Percentiles rank a stretch among this genome's conserved stretches.
Conservation (phyloP, 1,284 basidiomycete species). For the Microbotryomycetes sp. region DNA sequence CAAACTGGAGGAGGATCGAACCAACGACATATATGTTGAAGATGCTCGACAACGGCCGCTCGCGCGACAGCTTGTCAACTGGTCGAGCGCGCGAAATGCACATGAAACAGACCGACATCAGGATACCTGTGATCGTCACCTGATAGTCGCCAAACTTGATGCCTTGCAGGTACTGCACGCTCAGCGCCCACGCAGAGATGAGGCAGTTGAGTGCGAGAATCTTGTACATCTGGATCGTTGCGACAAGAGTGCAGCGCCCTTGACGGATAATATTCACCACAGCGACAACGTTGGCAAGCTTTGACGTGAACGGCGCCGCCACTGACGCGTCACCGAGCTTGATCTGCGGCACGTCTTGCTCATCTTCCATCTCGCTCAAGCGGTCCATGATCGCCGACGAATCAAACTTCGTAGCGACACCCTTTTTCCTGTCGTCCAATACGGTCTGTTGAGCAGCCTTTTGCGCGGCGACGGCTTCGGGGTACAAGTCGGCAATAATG, state of each 20-base stretch:
- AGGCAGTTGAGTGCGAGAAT: slow-evolving; percentile 91
- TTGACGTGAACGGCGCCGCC: slow-evolving; percentile 93
- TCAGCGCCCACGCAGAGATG: slow-evolving; percentile 89
- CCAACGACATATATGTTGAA: slow-evolving; percentile 90
- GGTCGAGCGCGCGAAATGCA: slow-evolving; percentile 97
- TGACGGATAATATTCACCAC: slow-evolving; percentile 93
- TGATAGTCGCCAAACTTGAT: slow-evolving; percentile 94
- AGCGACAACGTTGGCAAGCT: slow-evolving; percentile 83
- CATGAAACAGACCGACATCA: slow-evolving; percentile 95
- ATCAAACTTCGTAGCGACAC: slow-evolving; percentile 78
- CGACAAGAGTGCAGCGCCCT: slow-evolving; percentile 90
- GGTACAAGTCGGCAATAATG: slow-evolving; percentile 72
- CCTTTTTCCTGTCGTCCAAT: slow-evolving; percentile 8
- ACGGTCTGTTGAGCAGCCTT: slow-evolving; percentile 55
- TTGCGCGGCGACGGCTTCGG: slow-evolving; percentile 83
- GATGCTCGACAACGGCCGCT: slow-evolving; percentile 85
- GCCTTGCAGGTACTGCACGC: slow-evolving; percentile 90
- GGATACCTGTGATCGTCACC: slow-evolving; percentile 53
- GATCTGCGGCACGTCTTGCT: slow-evolving; percentile 83
- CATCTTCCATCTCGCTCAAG: slow-evolving; percentile 83
- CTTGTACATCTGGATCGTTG: slow-evolving; percentile 98
- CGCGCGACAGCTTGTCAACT: slow-evolving; percentile 80
- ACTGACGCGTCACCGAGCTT: slow-evolving; percentile 95
- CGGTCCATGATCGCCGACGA: slow-evolving; percentile 77
- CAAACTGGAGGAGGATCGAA: slow-evolving; percentile 83